Percentiles rank a stretch among this genome's conserved stretches.
Conservation (phyloP, 2,329 filamentous ascomycete species). For the Fusarium agapanthi region DNA sequence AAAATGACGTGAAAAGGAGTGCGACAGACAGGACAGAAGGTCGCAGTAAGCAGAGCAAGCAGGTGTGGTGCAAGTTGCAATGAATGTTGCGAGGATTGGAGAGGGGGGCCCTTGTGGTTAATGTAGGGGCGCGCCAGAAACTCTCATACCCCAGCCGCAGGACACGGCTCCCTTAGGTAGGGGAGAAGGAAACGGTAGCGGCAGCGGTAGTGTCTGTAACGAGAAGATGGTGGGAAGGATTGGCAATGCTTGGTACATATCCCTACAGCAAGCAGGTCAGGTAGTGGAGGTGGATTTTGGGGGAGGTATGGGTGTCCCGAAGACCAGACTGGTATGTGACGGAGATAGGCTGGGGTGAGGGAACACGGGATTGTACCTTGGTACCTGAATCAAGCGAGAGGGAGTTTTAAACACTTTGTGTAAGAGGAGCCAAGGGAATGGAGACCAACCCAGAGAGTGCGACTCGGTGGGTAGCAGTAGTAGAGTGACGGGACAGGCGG, state of each 20-base stretch:
- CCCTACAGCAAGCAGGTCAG: background rate
- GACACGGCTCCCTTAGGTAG: conserved; percentile 18
- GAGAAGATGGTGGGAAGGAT: conserved; percentile 26
- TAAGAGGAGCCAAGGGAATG: conserved; percentile 21
- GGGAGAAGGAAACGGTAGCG: conserved; percentile 32
- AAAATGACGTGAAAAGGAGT: conserved; percentile 30
- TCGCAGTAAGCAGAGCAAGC: conserved; percentile 24
- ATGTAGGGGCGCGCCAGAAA: conserved; percentile 36
- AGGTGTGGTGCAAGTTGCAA: conserved; percentile 40
- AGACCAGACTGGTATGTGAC: conserved; percentile 32
- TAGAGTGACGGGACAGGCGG: conserved; percentile 18
- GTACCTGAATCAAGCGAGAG: conserved; percentile 30
- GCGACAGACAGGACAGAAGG: conserved; percentile 34
- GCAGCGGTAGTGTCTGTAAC: conserved; percentile 31
- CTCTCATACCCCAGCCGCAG: conserved; percentile 9
- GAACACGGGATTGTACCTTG: conserved; percentile 23
- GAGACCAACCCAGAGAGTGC: background rate
- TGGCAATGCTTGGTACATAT: conserved; percentile 14
- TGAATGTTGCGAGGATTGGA: conserved; percentile 33
- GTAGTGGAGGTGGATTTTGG: conserved; percentile 5
- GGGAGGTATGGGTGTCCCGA: conserved; percentile 27
- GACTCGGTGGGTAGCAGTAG: conserved; percentile 10
- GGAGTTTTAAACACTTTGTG: conserved; percentile 27
- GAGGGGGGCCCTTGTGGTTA: conserved; percentile 33
- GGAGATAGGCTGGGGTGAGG: conserved; percentile 20